Evolutionary conservation across 768 basidiomycete species (phyloP).

Genomic region (Russula sp.): DNA sequence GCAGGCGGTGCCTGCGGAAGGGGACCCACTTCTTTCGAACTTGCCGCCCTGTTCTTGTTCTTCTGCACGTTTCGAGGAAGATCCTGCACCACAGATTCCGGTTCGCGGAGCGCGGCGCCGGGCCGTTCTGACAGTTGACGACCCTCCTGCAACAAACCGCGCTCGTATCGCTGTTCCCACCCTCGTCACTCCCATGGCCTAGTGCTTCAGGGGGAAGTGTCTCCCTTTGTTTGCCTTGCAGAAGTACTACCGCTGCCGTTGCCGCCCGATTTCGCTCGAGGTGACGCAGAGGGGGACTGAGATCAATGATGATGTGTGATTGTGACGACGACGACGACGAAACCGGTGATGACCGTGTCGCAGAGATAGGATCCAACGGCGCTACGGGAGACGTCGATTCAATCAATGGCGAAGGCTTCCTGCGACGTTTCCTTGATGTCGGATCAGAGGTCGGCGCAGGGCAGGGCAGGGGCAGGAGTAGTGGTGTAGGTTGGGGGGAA

Average conservation of each 20-base stretch:
- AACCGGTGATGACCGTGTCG: not conserved
- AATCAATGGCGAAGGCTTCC: conserved; percentile 17
- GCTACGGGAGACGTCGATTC: conserved; percentile 7
- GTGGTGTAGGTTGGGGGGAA: not conserved
- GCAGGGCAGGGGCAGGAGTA: not conserved
- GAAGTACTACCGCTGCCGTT: not conserved
- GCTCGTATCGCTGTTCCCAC: not conserved
- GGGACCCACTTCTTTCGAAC: not conserved
- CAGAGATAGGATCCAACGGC: not conserved
- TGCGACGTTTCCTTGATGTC: conserved; percentile 5
- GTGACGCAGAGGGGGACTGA: not conserved
- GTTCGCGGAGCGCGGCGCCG: not conserved
- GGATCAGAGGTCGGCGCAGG: not conserved
- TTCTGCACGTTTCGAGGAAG: conserved; percentile 3
- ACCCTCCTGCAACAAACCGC: too few relatives aligned
- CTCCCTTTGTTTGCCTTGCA: conserved; percentile 7
- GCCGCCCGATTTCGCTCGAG: conserved; percentile 3
- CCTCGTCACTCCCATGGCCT: not conserved
- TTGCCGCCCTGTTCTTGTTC: not conserved
- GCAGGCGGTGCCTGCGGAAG: not conserved
- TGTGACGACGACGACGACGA: not conserved
- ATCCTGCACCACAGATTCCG: not conserved
- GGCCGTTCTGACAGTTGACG: not conserved
- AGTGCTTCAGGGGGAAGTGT: not conserved
- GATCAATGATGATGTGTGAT: not conserved